These are phyloP conservation scores for Globisporangium nagaii DNA, from an alignment of 352 stramenopile species.

Conservation along the genomic window DNA sequence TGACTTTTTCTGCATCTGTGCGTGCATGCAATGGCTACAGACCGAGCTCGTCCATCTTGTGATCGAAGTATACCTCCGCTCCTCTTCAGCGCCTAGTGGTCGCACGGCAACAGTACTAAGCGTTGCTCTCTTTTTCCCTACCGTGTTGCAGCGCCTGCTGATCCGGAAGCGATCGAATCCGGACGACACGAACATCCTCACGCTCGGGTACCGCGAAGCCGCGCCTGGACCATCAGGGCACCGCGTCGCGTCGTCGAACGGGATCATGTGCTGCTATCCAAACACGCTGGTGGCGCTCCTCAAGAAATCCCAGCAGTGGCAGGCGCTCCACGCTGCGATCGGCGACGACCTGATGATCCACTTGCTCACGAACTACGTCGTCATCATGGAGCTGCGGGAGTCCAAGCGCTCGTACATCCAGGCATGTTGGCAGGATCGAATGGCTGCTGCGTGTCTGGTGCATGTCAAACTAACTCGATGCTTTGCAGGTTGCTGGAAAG, in stretches of 20 bases:
- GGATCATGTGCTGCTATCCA: conserved; percentile 64
- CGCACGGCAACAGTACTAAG: no score
- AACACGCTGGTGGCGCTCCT: conserved; percentile 64
- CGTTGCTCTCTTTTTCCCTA: no score
- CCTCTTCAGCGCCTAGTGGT: no score
- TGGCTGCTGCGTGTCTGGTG: no score
- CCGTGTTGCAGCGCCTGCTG: conserved; percentile 33
- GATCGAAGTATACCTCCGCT: conserved; percentile 42
- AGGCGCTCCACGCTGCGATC: conserved; percentile 40
- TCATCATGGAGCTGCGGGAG: conserved; percentile 37
- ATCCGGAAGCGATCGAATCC: conserved; percentile 28
- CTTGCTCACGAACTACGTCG: conserved; percentile 55
- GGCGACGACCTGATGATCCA: conserved; percentile 66
- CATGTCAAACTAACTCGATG: no score
- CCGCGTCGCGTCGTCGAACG: conserved; percentile 46
- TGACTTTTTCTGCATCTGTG: no score
- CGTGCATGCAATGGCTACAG: conserved; percentile 9
- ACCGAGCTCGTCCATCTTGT: conserved; percentile 41
- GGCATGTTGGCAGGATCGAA: no score
- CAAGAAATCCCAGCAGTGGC: conserved; percentile 46
- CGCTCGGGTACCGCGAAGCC: conserved; percentile 58
- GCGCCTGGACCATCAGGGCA: conserved; percentile 37
- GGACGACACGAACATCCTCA: conserved; percentile 57
- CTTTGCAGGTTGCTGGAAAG: conserved; percentile 46
- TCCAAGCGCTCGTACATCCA: conserved; percentile 42